Evolutionary conservation across 768 basidiomycete genomes (phyloP).

Genomic region (Scleroderma bovista): DNA sequence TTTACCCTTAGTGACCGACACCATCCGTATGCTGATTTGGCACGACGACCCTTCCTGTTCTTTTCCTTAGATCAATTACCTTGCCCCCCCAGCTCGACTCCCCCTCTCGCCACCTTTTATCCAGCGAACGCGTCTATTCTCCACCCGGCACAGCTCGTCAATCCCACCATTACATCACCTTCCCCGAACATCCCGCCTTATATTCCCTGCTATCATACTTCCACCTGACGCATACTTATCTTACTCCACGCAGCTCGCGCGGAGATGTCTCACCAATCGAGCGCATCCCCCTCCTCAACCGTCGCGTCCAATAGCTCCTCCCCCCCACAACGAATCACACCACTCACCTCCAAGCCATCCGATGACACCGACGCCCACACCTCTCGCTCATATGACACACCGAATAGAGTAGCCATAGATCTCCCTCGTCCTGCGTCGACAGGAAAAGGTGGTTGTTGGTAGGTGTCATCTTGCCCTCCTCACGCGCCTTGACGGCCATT

Average conservation of each 20-base stretch:
- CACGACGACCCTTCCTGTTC: constrained; percentile 8
- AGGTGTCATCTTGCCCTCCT: constrained; percentile 25
- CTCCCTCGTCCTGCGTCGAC: constrained; percentile 48
- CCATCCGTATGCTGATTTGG: constrained; percentile 9
- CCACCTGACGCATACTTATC: constrained; percentile 15
- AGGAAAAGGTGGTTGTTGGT: constrained; percentile 79
- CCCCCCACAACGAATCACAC: constrained; percentile 34
- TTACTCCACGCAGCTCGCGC: constrained; percentile 3
- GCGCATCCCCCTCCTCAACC: constrained; percentile 44
- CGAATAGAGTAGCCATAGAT: constrained; percentile 42
- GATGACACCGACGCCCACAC: constrained; percentile 28
- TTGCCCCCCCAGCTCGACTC: background rate
- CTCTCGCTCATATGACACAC: constrained; percentile 33
- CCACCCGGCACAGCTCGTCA: constrained; percentile 20
- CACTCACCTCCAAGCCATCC: constrained; percentile 30
- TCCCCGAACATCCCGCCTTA: background rate
- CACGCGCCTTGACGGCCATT: constrained; percentile 2
- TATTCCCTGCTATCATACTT: constrained; percentile 17
- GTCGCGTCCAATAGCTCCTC: constrained; percentile 40
- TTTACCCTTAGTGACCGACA: constrained; percentile 22
- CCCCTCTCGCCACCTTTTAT: constrained; percentile 26
- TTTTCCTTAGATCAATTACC: background rate
- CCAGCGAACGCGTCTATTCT: constrained; percentile 20
- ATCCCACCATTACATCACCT: background rate
- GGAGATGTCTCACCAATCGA: constrained; percentile 48